Evolutionary conservation across 2,329 filamentous ascomycete species (phyloP).

Genomic region (Cercospora citrullina): DNA sequence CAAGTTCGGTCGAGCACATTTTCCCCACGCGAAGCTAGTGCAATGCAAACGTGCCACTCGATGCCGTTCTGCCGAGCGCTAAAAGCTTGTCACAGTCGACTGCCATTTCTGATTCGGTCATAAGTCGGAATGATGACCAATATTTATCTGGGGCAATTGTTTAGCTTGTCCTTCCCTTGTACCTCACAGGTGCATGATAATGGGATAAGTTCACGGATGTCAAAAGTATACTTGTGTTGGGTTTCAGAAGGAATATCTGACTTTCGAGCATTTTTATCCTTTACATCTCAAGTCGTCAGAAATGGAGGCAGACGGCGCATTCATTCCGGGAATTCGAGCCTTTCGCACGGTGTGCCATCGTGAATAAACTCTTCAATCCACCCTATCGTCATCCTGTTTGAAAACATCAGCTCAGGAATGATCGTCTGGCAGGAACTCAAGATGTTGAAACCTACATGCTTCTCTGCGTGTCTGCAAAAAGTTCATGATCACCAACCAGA

Average conservation of each 20-base stretch:
- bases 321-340: neutral
- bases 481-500: conserved; percentile 49
- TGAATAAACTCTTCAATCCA: conserved; percentile 48
- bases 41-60: conserved; percentile 4
- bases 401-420: neutral
- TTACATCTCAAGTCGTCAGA: neutral
- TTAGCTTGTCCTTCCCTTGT: neutral
- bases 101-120: neutral
- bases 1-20: neutral
- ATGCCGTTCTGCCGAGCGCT: conserved; percentile 3
- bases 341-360: conserved; percentile 34
- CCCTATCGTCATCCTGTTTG: conserved; percentile 50
- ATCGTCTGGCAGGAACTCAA: neutral
- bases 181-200: neutral
- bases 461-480: conserved; percentile 52
- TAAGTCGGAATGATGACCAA: neutral
- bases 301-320: neutral
- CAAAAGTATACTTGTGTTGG: neutral
- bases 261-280: neutral
- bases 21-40: conserved; percentile 4
- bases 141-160: neutral
- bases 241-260: neutral
- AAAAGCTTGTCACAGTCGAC: neutral
- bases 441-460: conserved; percentile 37
- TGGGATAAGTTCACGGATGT: neutral